Percentiles rank a stretch among this genome's conserved stretches.
Evolutionary conservation across 2,329 filamentous ascomycete species (phyloP).

Genomic region (Onygenales sp.): DNA sequence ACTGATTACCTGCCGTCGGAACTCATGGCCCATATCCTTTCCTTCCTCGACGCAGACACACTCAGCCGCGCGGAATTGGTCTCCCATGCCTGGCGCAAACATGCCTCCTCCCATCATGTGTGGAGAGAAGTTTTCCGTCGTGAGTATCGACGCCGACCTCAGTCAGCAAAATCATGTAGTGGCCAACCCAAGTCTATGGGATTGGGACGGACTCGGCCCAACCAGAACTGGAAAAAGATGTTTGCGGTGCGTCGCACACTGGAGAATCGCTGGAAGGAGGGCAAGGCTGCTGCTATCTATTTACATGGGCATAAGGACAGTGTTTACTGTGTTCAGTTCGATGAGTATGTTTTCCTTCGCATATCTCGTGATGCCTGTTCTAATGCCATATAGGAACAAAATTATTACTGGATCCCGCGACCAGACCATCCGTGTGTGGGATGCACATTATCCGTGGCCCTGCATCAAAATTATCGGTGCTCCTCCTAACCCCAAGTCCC

Average conservation of each 20-base stretch:
- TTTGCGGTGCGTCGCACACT: slow-evolving; percentile 69
- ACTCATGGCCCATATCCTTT: slow-evolving; percentile 49
- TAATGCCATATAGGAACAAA: slow-evolving; percentile 55
- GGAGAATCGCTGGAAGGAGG: slow-evolving; percentile 68
- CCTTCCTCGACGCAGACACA: slow-evolving; percentile 49
- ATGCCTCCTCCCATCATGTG: slow-evolving; percentile 48
- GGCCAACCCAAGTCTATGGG: slow-evolving; percentile 29
- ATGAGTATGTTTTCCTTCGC: slow-evolving; percentile 56
- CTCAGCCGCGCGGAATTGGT: slow-evolving; percentile 48
- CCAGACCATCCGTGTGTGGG: slow-evolving; percentile 92
- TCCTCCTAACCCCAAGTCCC: slow-evolving; percentile 38
- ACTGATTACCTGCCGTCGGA: slow-evolving; percentile 48
- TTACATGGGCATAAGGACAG: slow-evolving; percentile 90
- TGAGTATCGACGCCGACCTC: slow-evolving; percentile 40
- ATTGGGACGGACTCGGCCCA: slow-evolving; percentile 44
- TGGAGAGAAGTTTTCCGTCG: slow-evolving; percentile 55
- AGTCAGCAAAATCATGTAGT: slow-evolving; percentile 13
- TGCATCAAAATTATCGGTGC: slow-evolving; percentile 79
- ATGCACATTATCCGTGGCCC: slow-evolving; percentile 70
- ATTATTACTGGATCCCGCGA: slow-evolving; percentile 96
- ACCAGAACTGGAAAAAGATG: slow-evolving; percentile 77
- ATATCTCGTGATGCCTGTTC: neutral
- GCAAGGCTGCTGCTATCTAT: slow-evolving; percentile 73
- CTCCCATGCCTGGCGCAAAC: slow-evolving; percentile 46
- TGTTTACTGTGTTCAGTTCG: slow-evolving; percentile 96